Percentiles rank a stretch among this genome's conserved stretches.
Conservation (phyloP, 805 yeast species). For the Wickerhamiella kazuoi region DNA sequence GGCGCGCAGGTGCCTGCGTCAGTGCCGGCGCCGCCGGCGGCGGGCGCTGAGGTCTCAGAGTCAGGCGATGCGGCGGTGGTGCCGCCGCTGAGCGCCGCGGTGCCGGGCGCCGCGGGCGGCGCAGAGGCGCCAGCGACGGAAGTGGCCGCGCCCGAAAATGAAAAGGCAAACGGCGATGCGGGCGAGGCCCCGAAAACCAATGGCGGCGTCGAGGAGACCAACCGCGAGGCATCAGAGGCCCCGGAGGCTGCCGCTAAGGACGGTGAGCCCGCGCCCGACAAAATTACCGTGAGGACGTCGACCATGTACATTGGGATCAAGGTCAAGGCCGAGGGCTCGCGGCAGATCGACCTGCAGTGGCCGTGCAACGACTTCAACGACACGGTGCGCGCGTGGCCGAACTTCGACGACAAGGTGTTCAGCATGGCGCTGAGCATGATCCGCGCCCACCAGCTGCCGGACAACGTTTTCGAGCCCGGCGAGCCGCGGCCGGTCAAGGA, state of each 20-base stretch:
- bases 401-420: constrained; percentile 42
- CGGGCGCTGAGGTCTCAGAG: constrained; percentile 7
- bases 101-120: constrained; percentile 1
- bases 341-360: constrained; percentile 54
- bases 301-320: constrained; percentile 69
- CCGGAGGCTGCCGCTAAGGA: constrained; percentile 7
- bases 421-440: constrained; percentile 54
- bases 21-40: constrained; percentile 11
- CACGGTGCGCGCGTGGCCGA: constrained; percentile 56
- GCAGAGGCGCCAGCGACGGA: constrained; percentile 2
- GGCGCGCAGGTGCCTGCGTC: constrained; percentile 12
- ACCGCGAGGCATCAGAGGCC: too few relatives aligned
- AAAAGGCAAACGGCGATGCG: not conserved
- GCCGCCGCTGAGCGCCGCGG: constrained; percentile 9
- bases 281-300: constrained; percentile 38
- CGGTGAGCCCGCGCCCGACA: constrained; percentile 14
- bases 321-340: constrained; percentile 32
- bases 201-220: too few relatives aligned
- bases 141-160: not conserved
- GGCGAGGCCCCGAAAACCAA: too few relatives aligned
- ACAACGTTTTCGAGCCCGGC: constrained; percentile 65
- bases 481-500: constrained; percentile 57
- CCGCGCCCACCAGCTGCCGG: constrained; percentile 59
- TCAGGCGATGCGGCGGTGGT: constrained; percentile 12
- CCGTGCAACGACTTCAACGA: constrained; percentile 83